These are phyloP conservation scores for Dictyostelium capitatum DNA, from an alignment of 78 protist species.

Conservation along the genomic window DNA sequence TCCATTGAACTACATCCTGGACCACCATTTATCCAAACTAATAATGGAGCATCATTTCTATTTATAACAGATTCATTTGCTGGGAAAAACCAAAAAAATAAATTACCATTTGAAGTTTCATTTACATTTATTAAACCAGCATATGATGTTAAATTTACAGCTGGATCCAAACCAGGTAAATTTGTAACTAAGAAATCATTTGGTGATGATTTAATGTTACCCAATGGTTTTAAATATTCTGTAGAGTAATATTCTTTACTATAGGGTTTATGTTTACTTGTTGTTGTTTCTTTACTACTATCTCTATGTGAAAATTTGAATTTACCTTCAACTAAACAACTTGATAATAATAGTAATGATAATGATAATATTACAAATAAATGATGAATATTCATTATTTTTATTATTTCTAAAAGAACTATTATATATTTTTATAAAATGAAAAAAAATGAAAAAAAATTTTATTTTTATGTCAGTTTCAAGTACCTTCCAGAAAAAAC, in stretches of 20 bases:
- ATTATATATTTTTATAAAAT: too few species aligned
- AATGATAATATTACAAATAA: too few species aligned
- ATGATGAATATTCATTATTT: too few species aligned
- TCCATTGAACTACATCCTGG: background rate
- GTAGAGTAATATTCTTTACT: slow-evolving; percentile 8
- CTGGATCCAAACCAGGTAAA: slow-evolving; percentile 40
- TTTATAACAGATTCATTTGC: slow-evolving; percentile 48
- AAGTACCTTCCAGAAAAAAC: too few species aligned
- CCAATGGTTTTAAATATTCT: background rate
- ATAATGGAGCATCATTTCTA: slow-evolving; percentile 57
- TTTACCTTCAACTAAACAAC: too few species aligned
- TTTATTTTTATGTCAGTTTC: too few species aligned
- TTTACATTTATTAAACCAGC: slow-evolving; percentile 58
- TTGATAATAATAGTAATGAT: too few species aligned
- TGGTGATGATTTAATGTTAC: background rate
- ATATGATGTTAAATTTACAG: background rate
- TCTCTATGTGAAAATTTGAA: too few species aligned
- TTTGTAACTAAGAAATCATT: slow-evolving; percentile 1
- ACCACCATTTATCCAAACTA: slow-evolving; percentile 31
- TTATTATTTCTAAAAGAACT: too few species aligned
- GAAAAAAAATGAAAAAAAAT: too few species aligned
- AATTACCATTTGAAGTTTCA: slow-evolving; percentile 46
- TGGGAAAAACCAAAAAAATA: slow-evolving; percentile 78
- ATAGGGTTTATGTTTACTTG: background rate
- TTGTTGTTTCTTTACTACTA: too few species aligned